Evolutionary conservation across 2,329 filamentous ascomycete species (phyloP).

Genomic region (Rasamsonia emersonii): DNA sequence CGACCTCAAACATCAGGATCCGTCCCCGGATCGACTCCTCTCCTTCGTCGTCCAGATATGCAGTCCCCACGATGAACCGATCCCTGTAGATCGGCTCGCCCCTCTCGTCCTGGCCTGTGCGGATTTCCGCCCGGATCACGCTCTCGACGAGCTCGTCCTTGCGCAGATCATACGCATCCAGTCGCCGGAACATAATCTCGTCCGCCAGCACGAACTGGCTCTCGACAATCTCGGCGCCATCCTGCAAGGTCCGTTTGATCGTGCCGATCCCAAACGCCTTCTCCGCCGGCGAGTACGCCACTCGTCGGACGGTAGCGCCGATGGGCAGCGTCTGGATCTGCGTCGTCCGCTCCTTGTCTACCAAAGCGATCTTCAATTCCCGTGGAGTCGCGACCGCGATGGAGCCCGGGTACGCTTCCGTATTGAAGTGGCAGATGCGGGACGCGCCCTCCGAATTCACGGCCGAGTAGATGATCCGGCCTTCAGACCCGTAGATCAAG

Average conservation of each 20-base stretch:
- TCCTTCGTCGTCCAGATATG: slow-evolving; percentile 58
- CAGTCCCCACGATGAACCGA: slow-evolving; percentile 85
- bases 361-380: slow-evolving; percentile 67
- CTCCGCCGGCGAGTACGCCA: slow-evolving; percentile 73
- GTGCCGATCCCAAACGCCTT: slow-evolving; percentile 82
- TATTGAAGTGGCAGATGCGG: slow-evolving; percentile 73
- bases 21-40: slow-evolving; percentile 58
- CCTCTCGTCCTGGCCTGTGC: slow-evolving; percentile 47
- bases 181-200: slow-evolving; percentile 73
- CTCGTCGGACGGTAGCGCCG: slow-evolving; percentile 72
- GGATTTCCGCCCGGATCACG: slow-evolving; percentile 67
- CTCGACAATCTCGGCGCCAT: slow-evolving; percentile 64
- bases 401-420: slow-evolving; percentile 68
- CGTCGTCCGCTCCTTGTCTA: slow-evolving; percentile 78
- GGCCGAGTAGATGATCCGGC: slow-evolving; percentile 82
- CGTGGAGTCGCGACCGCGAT: slow-evolving; percentile 71
- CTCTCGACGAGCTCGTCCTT: slow-evolving; percentile 73
- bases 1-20: slow-evolving; percentile 74
- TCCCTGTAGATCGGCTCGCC: slow-evolving; percentile 50
- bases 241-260: slow-evolving; percentile 62
- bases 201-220: slow-evolving; percentile 86
- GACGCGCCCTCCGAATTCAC: slow-evolving; percentile 82
- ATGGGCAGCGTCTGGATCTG: slow-evolving; percentile 76
- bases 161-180: slow-evolving; percentile 61
- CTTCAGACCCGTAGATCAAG: slow-evolving; percentile 82